Evolutionary conservation across 139 green algal genomes (phyloP).

Genomic region (Micromonas pusilla): DNA sequence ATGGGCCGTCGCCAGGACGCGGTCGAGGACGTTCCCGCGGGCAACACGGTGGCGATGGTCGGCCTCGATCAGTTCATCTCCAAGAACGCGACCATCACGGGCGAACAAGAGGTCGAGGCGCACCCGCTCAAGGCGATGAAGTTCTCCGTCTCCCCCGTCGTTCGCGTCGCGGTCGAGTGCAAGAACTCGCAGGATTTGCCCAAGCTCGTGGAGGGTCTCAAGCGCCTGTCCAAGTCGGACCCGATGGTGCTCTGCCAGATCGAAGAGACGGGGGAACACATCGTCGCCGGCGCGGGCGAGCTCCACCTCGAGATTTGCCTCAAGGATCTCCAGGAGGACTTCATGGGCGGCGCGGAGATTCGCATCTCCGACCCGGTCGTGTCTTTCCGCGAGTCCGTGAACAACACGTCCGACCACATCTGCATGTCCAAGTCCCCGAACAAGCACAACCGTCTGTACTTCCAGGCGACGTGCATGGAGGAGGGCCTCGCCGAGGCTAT

Average conservation of each 20-base stretch:
- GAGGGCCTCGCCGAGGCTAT: constrained; percentile 95
- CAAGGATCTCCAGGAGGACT: constrained; percentile 97
- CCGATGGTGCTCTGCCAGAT: constrained; percentile 97
- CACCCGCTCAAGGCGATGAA: constrained; percentile 99
- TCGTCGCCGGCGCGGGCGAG: constrained; percentile 91
- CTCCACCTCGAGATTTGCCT: constrained; percentile 99
- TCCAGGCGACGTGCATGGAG: constrained; percentile 86
- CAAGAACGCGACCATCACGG: constrained; percentile 95
- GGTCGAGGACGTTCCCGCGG: constrained; percentile 95
- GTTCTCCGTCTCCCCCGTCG: constrained; percentile 95
- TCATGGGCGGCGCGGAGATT: constrained; percentile 97
- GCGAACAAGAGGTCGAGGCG: constrained; percentile 76
- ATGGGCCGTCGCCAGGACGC: constrained; percentile 96
- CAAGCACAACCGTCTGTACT: constrained; percentile 99
- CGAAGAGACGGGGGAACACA: constrained; percentile 99
- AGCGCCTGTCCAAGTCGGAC: constrained; percentile 95
- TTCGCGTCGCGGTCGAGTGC: constrained; percentile 84
- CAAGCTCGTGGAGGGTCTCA: constrained; percentile 98
- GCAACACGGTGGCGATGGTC: constrained; percentile 97
- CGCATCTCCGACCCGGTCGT: constrained; percentile 94
- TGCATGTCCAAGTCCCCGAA: constrained; percentile 99
- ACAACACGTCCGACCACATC: constrained; percentile 68
- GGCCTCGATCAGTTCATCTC: constrained; percentile 98
- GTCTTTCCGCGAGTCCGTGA: constrained; percentile 95
- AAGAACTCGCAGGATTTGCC: constrained; percentile 94